Percentiles rank a stretch among this genome's conserved stretches.
Evolutionary conservation across 768 basidiomycete species (phyloP).

Genomic region (Tricholoma sp.): DNA sequence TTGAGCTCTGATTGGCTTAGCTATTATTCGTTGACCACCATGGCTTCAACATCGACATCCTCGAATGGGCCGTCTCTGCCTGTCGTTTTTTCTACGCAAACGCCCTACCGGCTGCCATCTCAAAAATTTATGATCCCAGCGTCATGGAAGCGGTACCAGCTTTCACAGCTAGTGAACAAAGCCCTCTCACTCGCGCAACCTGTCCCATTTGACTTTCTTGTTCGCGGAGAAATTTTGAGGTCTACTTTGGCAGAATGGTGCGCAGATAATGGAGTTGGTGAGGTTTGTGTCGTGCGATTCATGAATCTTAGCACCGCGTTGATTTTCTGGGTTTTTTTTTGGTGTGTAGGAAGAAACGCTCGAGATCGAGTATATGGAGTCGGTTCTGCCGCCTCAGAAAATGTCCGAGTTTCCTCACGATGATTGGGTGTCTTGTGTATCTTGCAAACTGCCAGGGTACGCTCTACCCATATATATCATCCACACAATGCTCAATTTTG

Average conservation of each 20-base stretch:
- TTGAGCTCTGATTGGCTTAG: not conserved
- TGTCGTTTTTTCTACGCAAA: conserved; percentile 69
- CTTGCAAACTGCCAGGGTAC: conserved; percentile 54
- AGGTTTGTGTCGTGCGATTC: conserved; percentile 38
- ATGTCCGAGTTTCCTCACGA: conserved; percentile 79
- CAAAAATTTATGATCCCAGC: conserved; percentile 93
- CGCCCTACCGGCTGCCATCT: conserved; percentile 68
- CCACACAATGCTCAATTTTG: conserved; percentile 6
- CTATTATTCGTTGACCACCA: not conserved
- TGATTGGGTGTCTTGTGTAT: conserved; percentile 90
- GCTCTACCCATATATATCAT: conserved; percentile 4
- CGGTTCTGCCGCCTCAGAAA: conserved; percentile 80
- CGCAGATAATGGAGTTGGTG: conserved; percentile 59
- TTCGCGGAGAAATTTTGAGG: conserved; percentile 77
- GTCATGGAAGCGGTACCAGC: conserved; percentile 90
- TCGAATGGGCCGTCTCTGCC: conserved; percentile 37
- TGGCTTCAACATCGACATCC: conserved; percentile 3
- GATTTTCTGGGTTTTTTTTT: not conserved
- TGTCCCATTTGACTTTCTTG: conserved; percentile 90
- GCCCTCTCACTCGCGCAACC: conserved; percentile 70
- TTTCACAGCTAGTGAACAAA: conserved; percentile 96
- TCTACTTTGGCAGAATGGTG: conserved; percentile 74
- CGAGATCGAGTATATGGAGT: conserved; percentile 89
- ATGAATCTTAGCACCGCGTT: not conserved
- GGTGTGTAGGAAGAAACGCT: conserved; percentile 75